Evolutionary conservation across 305 asterid species (phyloP).

Genomic region (Fraxinus baroniana): DNA sequence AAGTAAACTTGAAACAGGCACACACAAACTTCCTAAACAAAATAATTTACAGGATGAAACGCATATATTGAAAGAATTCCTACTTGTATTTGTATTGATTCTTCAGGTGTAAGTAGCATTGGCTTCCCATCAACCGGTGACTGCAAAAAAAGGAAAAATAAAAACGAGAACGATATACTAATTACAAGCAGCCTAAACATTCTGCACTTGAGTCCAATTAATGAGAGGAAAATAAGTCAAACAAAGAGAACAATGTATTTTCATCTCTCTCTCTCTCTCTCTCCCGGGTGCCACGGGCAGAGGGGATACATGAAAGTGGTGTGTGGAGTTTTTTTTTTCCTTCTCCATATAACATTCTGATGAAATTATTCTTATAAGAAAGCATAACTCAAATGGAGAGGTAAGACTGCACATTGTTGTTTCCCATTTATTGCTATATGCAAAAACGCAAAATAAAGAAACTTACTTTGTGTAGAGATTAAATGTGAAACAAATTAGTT

Average conservation of each 20-base stretch:
- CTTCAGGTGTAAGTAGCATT: conserved; percentile 97
- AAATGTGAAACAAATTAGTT: background rate
- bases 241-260: background rate
- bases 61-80: conserved; percentile 16
- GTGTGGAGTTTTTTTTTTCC: background rate
- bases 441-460: conserved; percentile 6
- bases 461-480: background rate
- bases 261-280: background rate
- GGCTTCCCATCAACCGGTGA: conserved; percentile 99
- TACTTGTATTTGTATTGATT: conserved; percentile 96
- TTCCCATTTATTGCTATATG: conserved; percentile 2
- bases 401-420: background rate
- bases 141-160: conserved; percentile 48
- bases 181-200: background rate
- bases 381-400: background rate
- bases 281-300: background rate
- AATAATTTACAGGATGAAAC: background rate
- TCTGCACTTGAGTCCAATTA: conserved; percentile 10
- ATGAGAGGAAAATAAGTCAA: conserved; percentile 5
- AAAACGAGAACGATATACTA: conserved; percentile 16
- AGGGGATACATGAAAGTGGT: background rate
- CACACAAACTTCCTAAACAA: background rate
- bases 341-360: background rate
- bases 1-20: background rate
- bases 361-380: background rate